A percentile compares a stretch with the other conserved stretches of the same genome.
phyloP scores from a whole-genome alignment of 805 yeast species.

The Ogataea saltuana region DNA sequence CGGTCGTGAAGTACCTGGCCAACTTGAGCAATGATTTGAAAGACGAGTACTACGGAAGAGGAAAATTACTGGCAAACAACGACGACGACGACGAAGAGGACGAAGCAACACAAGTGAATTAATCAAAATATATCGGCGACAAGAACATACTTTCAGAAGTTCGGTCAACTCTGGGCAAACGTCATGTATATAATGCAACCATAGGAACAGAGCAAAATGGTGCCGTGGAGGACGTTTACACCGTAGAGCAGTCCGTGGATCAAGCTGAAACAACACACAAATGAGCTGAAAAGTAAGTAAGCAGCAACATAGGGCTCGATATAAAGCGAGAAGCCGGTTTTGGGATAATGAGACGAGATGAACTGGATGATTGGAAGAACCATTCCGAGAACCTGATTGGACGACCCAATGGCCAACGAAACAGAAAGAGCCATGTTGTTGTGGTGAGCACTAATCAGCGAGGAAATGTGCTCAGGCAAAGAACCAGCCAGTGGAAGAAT shows the following conservation, averaged over 20 bases:
- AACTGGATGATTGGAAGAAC: conserved; percentile 21
- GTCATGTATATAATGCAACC: conserved; percentile 19
- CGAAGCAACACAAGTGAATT: conserved; percentile 1
- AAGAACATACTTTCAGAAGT: conserved; percentile 3
- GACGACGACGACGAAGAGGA: conserved; percentile 19
- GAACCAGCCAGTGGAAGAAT: conserved; percentile 20
- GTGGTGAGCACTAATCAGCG: conserved; percentile 20
- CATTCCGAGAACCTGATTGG: conserved; percentile 22
- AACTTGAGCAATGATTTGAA: conserved; percentile 22
- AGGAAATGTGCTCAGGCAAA: conserved; percentile 19
- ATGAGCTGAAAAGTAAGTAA: conserved; percentile 15
- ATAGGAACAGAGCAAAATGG: conserved; percentile 12
- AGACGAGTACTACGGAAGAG: conserved; percentile 31
- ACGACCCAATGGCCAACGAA: conserved; percentile 18
- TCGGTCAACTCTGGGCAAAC: conserved; percentile 12
- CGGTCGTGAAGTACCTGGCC: conserved; percentile 11
- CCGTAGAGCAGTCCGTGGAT: conserved; percentile 17
- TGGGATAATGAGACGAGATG: conserved; percentile 20
- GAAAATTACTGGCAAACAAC: conserved; percentile 27
- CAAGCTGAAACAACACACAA: conserved; percentile 11
- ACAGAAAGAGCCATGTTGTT: conserved; percentile 20
- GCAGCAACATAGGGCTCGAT: conserved; percentile 21
- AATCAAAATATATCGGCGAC: no score
- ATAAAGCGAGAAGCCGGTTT: conserved; percentile 19
- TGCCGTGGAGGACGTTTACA: conserved; percentile 16